Evolutionary conservation across 768 basidiomycete species (phyloP).

Genomic region (Zangia roseola): DNA sequence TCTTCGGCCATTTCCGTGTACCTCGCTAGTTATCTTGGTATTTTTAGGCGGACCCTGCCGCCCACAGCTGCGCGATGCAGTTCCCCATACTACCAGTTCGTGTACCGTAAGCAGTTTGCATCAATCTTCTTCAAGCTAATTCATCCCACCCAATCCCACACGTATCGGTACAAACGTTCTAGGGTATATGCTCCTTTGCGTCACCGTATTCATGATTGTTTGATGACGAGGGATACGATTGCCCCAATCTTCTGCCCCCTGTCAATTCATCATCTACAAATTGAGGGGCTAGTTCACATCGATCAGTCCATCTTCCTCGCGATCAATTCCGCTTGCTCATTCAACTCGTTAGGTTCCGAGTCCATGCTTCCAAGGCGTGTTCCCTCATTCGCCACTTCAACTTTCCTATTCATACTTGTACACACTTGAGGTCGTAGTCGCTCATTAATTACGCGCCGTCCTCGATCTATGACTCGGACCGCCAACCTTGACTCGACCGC

Average conservation of each 20-base stretch:
- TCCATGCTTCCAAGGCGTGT: slow-evolving; percentile 17
- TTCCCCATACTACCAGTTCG: not conserved
- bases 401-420: not conserved
- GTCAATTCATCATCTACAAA: slow-evolving; percentile 1
- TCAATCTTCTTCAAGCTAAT: not conserved
- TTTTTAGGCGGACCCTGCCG: not conserved
- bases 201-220: not conserved
- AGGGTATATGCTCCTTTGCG: not conserved
- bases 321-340: not conserved
- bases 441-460: not conserved
- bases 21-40: no score
- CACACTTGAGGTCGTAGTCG: not conserved
- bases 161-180: not conserved
- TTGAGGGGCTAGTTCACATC: not conserved
- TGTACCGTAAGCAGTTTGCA: not conserved
- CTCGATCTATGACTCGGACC: not conserved
- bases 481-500: not conserved
- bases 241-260: not conserved
- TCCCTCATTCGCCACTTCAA: not conserved
- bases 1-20: no score
- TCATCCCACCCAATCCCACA: not conserved
- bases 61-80: not conserved
- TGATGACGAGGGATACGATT: not conserved
- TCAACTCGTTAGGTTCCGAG: slow-evolving; percentile 3
- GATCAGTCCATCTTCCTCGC: slow-evolving; percentile 3